Evolutionary conservation across 352 stramenopile species (phyloP), one percentile per base, ranked within the genome.

Genomic region (Globisporangium okanoganense): DNA sequence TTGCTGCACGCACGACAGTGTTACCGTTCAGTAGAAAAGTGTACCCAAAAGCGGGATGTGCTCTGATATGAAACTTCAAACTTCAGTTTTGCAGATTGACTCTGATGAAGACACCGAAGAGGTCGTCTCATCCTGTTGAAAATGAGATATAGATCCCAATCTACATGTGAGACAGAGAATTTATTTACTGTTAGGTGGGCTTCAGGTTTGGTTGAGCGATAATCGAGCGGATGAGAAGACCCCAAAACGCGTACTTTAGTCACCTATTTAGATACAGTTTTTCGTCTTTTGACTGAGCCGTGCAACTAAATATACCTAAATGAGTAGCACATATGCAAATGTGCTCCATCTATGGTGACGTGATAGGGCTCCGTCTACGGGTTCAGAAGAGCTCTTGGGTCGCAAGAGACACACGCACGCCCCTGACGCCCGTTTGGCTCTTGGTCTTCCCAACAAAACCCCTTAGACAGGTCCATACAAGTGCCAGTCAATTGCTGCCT

Each of bases 211-310:
- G 4, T 22, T 48, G 13, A 10, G 41, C 41, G n/a, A 48, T 48
- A 48, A 48, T 48, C 41, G 41, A 48, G 41, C 6, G 7, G 41
- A 48, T 48, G 41, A 48, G 41, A 48, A 48, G 41, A 48, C 41
- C 41, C 18, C 16, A 47, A 2, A 38, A 20, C 18, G 13, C 9
- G 5, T 47, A 47, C 40, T 22, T 24, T 24, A 10, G 7, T 9
- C n/a, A n/a, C n/a, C n/a, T n/a, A 47, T 6, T 3, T 22, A 14
- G 16, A 0, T 47, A 12, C 22, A 47, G 40, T 47, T 14, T 2
- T 14, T 38, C 8, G 33, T 6, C 8, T 2, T 38, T 5, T 12
- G 33, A 38, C 8, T 38, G 33, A 38, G 9, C 8, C 8, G 1
- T 14, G 33, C 33, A 12, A 13, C 8, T 47, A 18, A 12, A 24